These are phyloP conservation scores for Blumeria graminis DNA, from an alignment of 2,329 filamentous ascomycete species.

Conservation along the genomic window DNA sequence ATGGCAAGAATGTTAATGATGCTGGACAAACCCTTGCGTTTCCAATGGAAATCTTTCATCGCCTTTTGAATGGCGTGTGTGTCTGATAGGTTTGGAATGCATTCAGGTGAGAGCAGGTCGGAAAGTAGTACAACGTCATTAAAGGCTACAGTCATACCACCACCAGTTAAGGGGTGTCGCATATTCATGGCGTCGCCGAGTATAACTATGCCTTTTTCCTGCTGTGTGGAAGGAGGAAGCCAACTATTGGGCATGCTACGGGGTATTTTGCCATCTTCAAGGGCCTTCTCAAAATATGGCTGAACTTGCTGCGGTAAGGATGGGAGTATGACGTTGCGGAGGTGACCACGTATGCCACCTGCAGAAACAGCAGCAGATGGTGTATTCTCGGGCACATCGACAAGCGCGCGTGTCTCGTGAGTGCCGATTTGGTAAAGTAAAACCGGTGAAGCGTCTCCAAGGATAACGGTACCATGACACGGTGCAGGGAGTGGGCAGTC, in stretches of 20 bases:
- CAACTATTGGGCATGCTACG: conserved; percentile 86
- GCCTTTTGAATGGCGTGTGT: conserved; percentile 33
- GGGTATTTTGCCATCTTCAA: conserved; percentile 56
- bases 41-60: conserved; percentile 64
- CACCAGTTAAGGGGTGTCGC: conserved; percentile 93
- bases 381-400: conserved; percentile 63
- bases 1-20: conserved; percentile 97
- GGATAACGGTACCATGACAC: conserved; percentile 66
- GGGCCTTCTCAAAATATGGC: conserved; percentile 48
- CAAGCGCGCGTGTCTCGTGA: conserved; percentile 71
- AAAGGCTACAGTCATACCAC: conserved; percentile 94
- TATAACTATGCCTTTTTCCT: conserved; percentile 50
- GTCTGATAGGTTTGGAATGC: conserved; percentile 46
- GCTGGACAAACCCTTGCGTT: conserved; percentile 53
- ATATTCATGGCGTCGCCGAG: conserved; percentile 95
- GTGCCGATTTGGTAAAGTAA: conserved; percentile 94
- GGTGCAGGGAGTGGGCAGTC: conserved; percentile 57
- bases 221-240: conserved; percentile 52
- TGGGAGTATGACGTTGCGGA: conserved; percentile 58
- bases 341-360: conserved; percentile 68
- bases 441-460: conserved; percentile 53
- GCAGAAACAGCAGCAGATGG: conserved; percentile 46
- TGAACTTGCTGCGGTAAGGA: conserved; percentile 47
- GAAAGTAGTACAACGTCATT: conserved; percentile 69
- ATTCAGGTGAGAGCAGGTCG: conserved; percentile 43